Base-by-base conservation (phyloP, 2,329 filamentous ascomycete genomes). In the Penicillium sp. region DNA sequence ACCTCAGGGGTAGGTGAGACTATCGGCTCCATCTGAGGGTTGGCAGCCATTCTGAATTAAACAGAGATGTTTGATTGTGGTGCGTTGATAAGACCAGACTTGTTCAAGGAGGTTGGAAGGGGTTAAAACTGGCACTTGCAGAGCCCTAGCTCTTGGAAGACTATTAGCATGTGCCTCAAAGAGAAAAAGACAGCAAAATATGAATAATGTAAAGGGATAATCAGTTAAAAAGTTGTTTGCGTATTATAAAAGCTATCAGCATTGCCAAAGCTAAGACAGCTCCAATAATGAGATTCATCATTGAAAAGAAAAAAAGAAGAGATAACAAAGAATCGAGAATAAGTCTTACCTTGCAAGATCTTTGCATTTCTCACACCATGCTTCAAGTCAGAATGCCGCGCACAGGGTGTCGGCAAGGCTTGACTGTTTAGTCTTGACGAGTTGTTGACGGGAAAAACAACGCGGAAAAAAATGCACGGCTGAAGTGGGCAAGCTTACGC, bases 251-350 rank as follows among this genome's bases (percentile, higher is more conserved):
- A 77, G 79, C 71, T 75, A 77, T 89, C 86, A 81, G 79, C 84
- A 87, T 68, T 75, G 66, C 71, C 59, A 55, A 69, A 71, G 71
- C 78, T 82, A 82, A 85, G 87, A 90, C 86, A 89, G 87, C 87
- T 90, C 87, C 87, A 90, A 89, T 89, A 88, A 77, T 47, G 69
- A 66, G 65, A 67, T 70, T 85, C 83, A 86, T 86, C 83, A 83
- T 76, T 59, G 56, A n/a, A 35, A 20, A 52, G 38, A 24, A 43
- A 8, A 7, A 2, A 20, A 38, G 3, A 30, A 23, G 18, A 49
- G 8, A 33, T 1, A 20, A 38, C 7, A 45, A 18, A 20, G 21
- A 30, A 12, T 4, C 1, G 12, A 7, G 40, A 43, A 4, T 8
- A 23, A n/a, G 4, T n/a, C 59, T 50, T 49, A 61, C 59, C 59